Conservation (phyloP, 1,284 basidiomycete genomes). For the Pascua guehoae region DNA sequence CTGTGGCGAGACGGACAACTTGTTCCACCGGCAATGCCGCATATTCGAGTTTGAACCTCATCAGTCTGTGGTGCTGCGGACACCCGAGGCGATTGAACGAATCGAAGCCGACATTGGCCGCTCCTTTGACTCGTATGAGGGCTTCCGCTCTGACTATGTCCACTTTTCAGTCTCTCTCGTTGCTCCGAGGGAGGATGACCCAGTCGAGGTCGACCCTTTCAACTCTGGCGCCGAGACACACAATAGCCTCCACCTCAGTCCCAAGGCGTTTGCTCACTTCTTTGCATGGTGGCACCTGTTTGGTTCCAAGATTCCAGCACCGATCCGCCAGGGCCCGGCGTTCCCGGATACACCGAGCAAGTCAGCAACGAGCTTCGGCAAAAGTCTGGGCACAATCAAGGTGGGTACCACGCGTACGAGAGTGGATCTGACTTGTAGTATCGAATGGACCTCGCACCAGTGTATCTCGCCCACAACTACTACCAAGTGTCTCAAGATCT, state of each 20-base stretch:
- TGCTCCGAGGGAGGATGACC: conserved; percentile 53
- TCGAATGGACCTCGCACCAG: conserved; percentile 68
- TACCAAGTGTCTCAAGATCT: conserved; percentile 70
- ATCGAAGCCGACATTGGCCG: conserved; percentile 46
- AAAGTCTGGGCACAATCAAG: conserved; percentile 86
- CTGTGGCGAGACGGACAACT: conserved; percentile 52
- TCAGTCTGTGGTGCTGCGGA: conserved; percentile 67
- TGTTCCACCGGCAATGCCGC: conserved; percentile 76
- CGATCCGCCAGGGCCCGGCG: conserved; percentile 78
- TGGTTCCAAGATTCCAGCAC: conserved; percentile 71
- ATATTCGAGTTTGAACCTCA: conserved; percentile 80
- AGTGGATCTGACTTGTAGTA: conserved; percentile 51
- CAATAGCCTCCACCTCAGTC: conserved; percentile 83
- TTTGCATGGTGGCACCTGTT: conserved; percentile 89
- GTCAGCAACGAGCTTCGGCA: conserved; percentile 69
- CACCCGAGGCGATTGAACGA: conserved; percentile 51
- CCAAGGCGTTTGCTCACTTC: conserved; percentile 84
- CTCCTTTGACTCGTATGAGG: conserved; percentile 71
- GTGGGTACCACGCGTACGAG: too few species aligned
- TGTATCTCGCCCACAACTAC: conserved; percentile 87
- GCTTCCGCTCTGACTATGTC: conserved; percentile 90
- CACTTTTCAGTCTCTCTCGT: conserved; percentile 86
- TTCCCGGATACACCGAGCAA: conserved; percentile 74
- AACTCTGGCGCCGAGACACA: conserved; percentile 35
- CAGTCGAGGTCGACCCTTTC: conserved; percentile 15